Evolutionary conservation across 768 basidiomycete species (phyloP).

Genomic region (Galerina marginata): DNA sequence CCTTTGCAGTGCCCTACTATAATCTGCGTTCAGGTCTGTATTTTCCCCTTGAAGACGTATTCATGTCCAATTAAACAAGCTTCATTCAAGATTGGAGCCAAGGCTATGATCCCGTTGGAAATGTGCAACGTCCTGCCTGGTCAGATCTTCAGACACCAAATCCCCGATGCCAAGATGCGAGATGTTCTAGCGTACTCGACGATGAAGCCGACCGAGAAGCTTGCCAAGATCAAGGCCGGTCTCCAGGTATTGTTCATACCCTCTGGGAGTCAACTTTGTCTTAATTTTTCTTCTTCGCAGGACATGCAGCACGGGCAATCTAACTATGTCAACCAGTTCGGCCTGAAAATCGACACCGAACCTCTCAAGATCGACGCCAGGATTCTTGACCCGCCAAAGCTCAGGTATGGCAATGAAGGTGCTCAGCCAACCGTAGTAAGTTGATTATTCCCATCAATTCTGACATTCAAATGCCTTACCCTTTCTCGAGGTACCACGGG

Average conservation of each 20-base stretch:
- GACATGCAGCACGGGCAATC: constrained; percentile 69
- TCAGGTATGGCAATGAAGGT: constrained; percentile 67
- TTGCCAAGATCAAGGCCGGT: constrained; percentile 61
- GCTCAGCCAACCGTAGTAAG: constrained; percentile 61
- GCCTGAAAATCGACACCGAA: constrained; percentile 64
- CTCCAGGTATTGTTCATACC: constrained; percentile 47
- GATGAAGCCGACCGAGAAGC: constrained; percentile 62
- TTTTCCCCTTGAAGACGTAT: neutral
- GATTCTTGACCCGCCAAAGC: constrained; percentile 62
- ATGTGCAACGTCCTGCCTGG: constrained; percentile 64
- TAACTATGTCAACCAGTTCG: constrained; percentile 75
- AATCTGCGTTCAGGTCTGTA: constrained; percentile 60
- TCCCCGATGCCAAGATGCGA: constrained; percentile 68
- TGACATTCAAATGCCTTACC: neutral
- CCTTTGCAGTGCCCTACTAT: constrained; percentile 53
- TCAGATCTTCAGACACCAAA: constrained; percentile 73
- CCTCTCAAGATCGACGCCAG: constrained; percentile 67
- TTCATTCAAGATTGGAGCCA: constrained; percentile 55
- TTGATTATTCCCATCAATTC: neutral
- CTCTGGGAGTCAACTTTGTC: constrained; percentile 40
- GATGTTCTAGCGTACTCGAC: constrained; percentile 71
- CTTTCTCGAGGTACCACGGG: constrained; percentile 53
- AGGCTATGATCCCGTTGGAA: constrained; percentile 72
- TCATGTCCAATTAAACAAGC: neutral
- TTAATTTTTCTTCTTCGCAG: constrained; percentile 36